These are phyloP conservation scores for Priceomyces melissophilus DNA, from an alignment of 805 yeast genomes.

Conservation along the genomic window DNA sequence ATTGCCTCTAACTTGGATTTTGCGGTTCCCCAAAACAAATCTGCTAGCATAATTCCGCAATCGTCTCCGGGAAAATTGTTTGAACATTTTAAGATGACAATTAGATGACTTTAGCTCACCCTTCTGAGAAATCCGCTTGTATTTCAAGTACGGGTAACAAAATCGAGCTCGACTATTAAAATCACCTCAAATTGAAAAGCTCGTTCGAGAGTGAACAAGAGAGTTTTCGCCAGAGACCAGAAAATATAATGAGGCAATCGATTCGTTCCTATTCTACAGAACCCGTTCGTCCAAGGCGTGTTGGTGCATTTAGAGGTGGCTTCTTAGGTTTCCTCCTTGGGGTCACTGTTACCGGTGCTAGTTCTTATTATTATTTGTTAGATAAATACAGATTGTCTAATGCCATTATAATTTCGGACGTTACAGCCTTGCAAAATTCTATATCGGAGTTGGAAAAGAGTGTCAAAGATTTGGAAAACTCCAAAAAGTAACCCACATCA, in stretches of 20 bases:
- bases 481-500: conserved; percentile 12
- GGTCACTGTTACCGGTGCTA: conserved; percentile 68
- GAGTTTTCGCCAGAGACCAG: background rate
- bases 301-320: conserved; percentile 45
- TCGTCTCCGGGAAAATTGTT: no score
- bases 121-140: background rate
- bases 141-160: no score
- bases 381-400: conserved; percentile 76
- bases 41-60: no score
- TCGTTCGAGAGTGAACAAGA: background rate
- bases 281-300: conserved; percentile 24
- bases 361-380: conserved; percentile 71
- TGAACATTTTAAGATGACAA: background rate
- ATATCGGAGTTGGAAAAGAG: conserved; percentile 66
- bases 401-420: conserved; percentile 71
- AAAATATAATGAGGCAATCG: conserved; percentile 8
- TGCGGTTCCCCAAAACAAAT: no score
- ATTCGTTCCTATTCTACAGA: conserved; percentile 30
- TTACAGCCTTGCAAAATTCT: conserved; percentile 64
- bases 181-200: no score
- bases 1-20: no score
- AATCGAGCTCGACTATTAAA: no score
- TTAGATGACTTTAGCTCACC: background rate
- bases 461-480: conserved; percentile 57
- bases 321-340: conserved; percentile 79